These are phyloP conservation scores for Aspergillus ochraceoroseus DNA, from an alignment of 2,329 filamentous ascomycete species.

Conservation along the genomic window DNA sequence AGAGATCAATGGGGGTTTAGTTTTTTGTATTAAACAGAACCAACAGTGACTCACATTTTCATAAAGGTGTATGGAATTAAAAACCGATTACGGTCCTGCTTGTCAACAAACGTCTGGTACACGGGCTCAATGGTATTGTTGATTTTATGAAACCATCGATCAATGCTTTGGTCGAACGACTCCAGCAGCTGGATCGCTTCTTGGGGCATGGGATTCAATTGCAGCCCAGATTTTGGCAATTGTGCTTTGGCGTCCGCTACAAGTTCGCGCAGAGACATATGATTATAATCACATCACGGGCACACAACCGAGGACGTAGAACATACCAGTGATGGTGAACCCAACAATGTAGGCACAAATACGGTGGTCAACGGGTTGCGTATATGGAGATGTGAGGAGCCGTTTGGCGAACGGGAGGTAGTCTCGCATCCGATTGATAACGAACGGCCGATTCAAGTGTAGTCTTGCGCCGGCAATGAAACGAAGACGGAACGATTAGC, in stretches of 20 bases:
- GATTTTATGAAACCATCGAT: conserved; percentile 4
- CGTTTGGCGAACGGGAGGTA: not conserved
- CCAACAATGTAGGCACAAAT: conserved; percentile 5
- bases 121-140: conserved; percentile 4
- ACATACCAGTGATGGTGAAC: conserved; percentile 4
- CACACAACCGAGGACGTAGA: not conserved
- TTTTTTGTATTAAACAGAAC: not conserved
- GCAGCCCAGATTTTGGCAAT: not conserved
- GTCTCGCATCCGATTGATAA: conserved; percentile 1
- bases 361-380: conserved; percentile 2
- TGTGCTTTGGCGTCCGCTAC: conserved; percentile 1
- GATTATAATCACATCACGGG: not conserved
- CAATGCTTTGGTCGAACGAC: conserved; percentile 1
- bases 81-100: conserved; percentile 6
- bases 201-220: not conserved
- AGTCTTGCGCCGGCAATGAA: not conserved
- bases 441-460: conserved; percentile 1
- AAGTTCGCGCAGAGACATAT: too few species aligned
- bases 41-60: not conserved
- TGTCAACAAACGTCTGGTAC: conserved; percentile 4
- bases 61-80: conserved; percentile 3
- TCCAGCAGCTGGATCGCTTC: not conserved
- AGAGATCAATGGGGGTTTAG: not conserved
- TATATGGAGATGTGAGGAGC: not conserved
- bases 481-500: too few species aligned